Base-by-base conservation (phyloP, 768 basidiomycete genomes). In the Solioccasus polychromus region DNA sequence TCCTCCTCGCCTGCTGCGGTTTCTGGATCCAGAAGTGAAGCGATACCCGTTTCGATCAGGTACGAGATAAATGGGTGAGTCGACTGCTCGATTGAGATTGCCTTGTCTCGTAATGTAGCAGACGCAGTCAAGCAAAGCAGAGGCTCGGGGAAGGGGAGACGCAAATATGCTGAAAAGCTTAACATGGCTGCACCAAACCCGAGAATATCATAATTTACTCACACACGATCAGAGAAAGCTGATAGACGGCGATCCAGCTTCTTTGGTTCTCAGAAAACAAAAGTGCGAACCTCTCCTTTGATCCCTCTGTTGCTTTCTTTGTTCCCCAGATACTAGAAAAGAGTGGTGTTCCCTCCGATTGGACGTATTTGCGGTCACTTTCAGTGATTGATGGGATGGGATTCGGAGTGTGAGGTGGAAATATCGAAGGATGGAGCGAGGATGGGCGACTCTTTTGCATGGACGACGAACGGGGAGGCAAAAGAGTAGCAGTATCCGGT, bases 81-180 rank as follows among this genome's bases (percentile, higher is more conserved):
- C 5, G 64, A 61, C 6, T 75, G 65, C 3, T 74, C 76, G 11
- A 74, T 54, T 12, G 74, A 64, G 7, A 88, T 61, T 0, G 84
- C 78, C 55, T 82, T 88, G 19, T 94, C 90, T 39, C 92, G 79
- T n/a, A 95, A 69, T 1, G 92, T 96, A n/a, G 83, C 76, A 3
- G 88, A 91, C 4, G 84, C 75, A 1, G 92, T 96, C 23, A 96
- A 66, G 57, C 86, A 92, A 22, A 96, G 75, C 10, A 95, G 64
- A 9, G 92, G 92, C 48, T 92, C 80, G 3, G 70, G 57, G 38
- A 85, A 78, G 26, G 75, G 71, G 14, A 91, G 79, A 25, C 82
- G 77, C 23, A 92, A 66, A 61, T 85, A 93, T 0, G 87, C 91
- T 93, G 52, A 24, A 6, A 48, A 52, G 39, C 45, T 48, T 45